phyloP scores from a whole-genome alignment of 1,284 basidiomycete species.

The Nidula niveotomentosa region DNA sequence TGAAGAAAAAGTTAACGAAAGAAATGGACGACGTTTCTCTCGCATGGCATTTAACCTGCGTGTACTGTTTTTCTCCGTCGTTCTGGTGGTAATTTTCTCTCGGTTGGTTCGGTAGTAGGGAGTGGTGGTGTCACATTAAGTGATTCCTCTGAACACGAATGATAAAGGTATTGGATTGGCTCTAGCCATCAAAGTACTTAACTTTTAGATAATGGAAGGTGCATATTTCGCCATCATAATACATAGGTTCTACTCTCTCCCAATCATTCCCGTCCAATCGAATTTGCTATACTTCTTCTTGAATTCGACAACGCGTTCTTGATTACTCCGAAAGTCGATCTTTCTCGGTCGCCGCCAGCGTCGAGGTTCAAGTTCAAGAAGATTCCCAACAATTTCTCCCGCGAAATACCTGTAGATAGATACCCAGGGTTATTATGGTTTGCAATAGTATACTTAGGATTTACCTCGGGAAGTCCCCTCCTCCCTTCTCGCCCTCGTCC shows the following conservation, averaged over 20 bases:
- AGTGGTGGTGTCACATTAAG: too few species aligned
- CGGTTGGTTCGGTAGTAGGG: too few species aligned
- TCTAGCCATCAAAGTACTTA: too few species aligned
- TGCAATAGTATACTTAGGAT: constrained; percentile 23
- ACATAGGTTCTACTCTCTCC: constrained; percentile 11
- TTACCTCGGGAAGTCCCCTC: constrained; percentile 85
- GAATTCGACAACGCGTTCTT: constrained; percentile 68
- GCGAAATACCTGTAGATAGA: constrained; percentile 78
- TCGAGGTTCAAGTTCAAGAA: constrained; percentile 87
- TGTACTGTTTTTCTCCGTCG: too few species aligned
- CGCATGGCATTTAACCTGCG: too few species aligned
- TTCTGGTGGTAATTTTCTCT: too few species aligned
- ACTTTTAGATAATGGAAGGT: too few species aligned
- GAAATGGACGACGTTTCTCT: too few species aligned
- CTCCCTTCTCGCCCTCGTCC: constrained; percentile 86
- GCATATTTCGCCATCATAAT: too few species aligned
- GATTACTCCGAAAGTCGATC: constrained; percentile 72
- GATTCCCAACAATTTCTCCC: constrained; percentile 90
- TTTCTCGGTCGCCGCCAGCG: constrained; percentile 81
- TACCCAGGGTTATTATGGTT: background rate
- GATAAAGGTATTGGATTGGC: too few species aligned
- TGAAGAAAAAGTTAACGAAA: too few species aligned
- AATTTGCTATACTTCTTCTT: constrained; percentile 68
- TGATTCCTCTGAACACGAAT: too few species aligned
- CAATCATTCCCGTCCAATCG: constrained; percentile 81